Base-by-base conservation (phyloP, 2,329 filamentous ascomycete genomes). In the Blastomyces percursus region DNA sequence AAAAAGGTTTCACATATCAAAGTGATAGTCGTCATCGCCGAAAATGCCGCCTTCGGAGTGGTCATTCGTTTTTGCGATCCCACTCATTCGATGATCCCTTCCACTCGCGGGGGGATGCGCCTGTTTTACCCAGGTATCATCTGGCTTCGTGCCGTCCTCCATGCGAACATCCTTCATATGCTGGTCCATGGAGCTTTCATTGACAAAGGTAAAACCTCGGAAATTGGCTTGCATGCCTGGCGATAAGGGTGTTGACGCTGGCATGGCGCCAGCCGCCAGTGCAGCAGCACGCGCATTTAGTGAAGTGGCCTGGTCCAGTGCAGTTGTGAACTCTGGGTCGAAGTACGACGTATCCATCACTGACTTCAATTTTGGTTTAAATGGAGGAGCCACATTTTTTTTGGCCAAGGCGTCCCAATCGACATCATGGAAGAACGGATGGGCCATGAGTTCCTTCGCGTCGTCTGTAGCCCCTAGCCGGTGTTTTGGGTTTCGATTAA, bases 171-270 rank as follows among this genome's bases (percentile, higher is more conserved):
- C 67, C 62, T 72, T 73, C 57, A 65, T 62, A 59, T 94, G 87
- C 66, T 93, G 90, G 60, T 97, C 92, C 62, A 99, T 86, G 1
- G 90, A 90, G 71, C 90, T 96, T 77, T 97, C 93, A 70, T 97
- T 94, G n/a, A 97, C 94, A 74, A 96, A 99, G 0, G 94, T 99
- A 76, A 99, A 99, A 42, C 94, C 94, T 71, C 94, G 90, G 80
- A 99, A 99, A 72, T 97, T 96, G 66, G 93, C 94, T 77, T 99
- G 94, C 77, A 96, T 92, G 2, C 91, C 95, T 0, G 94, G 94
- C 16, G 91, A 96, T 30, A 99, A 80, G 0, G 94, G 94, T 0
- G 94, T 99, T 16, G 90, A 96, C 8, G 91, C 90, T 6, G 90
- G 87, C 72, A 94, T 90, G 56, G 83, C 77, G 46, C 92, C 92